phyloP scores from a whole-genome alignment of 1,139 yeast species.

The Scheffersomyces stambukii region DNA sequence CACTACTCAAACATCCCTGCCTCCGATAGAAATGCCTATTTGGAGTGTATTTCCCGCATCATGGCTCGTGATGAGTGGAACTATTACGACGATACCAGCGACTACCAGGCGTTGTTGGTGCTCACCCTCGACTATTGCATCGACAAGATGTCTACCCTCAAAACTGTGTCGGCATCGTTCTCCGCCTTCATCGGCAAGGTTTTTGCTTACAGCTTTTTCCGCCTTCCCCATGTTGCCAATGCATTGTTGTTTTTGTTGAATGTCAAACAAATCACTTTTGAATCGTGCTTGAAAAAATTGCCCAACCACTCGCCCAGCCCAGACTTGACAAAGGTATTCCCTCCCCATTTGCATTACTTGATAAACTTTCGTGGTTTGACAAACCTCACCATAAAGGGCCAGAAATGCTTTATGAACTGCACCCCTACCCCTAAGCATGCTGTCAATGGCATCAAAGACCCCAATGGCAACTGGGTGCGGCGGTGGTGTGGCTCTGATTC shows the following conservation, averaged over 20 bases:
- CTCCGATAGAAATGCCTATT: constrained; percentile 62
- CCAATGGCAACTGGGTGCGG: constrained; percentile 67
- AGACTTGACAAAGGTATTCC: constrained; percentile 24
- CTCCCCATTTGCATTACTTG: constrained; percentile 35
- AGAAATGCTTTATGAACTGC: constrained; percentile 29
- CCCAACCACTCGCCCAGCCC: constrained; percentile 1
- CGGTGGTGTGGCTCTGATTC: constrained; percentile 54
- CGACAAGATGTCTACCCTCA: constrained; percentile 45
- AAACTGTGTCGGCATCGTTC: constrained; percentile 53
- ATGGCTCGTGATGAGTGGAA: constrained; percentile 65
- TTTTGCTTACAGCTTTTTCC: constrained; percentile 63
- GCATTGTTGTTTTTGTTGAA: constrained; percentile 60
- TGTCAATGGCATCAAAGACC: constrained; percentile 54
- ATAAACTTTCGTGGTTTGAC: constrained; percentile 32
- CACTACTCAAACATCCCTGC: constrained; percentile 10
- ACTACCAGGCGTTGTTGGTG: constrained; percentile 34
- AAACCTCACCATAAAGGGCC: constrained; percentile 16
- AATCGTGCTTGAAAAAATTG: constrained; percentile 19
- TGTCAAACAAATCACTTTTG: constrained; percentile 42
- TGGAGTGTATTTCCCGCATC: constrained; percentile 70
- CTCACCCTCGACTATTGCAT: constrained; percentile 58
- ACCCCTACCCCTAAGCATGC: constrained; percentile 50
- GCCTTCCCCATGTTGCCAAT: constrained; percentile 56
- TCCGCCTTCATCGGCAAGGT: constrained; percentile 80
- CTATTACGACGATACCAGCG: constrained; percentile 16